A percentile compares a stretch with the other conserved stretches of the same genome.
Evolutionary conservation across 31 red algal genomes (phyloP).

Genomic region (Asparagopsis taxiformis): DNA sequence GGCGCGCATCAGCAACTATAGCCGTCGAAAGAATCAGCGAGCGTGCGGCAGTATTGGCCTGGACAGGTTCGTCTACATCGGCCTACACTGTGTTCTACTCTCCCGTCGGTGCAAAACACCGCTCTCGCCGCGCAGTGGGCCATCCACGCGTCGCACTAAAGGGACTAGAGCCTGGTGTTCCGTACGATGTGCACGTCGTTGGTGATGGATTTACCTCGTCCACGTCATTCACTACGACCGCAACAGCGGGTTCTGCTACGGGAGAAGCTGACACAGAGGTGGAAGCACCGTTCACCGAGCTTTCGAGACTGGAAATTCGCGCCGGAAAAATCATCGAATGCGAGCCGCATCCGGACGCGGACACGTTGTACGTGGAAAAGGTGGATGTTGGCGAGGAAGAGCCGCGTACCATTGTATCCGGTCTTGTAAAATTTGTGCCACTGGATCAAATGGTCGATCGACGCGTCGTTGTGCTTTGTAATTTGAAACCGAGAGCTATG

Average conservation of each 20-base stretch:
- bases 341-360: constrained; percentile 84
- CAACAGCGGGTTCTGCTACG: constrained; percentile 3
- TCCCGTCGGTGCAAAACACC: constrained; percentile 10
- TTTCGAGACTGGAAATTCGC: constrained; percentile 89
- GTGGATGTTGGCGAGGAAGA: constrained; percentile 82
- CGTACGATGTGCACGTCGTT: constrained; percentile 39
- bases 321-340: constrained; percentile 75
- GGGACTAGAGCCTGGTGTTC: constrained; percentile 21
- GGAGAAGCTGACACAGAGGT: background rate
- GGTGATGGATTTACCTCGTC: constrained; percentile 22
- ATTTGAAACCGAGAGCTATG: constrained; percentile 87
- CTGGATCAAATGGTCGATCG: constrained; percentile 58
- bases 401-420: constrained; percentile 86
- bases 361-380: constrained; percentile 87
- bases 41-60: constrained; percentile 24
- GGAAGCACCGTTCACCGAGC: constrained; percentile 69
- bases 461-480: constrained; percentile 80
- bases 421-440: constrained; percentile 74
- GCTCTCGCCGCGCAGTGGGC: constrained; percentile 42
- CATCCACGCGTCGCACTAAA: constrained; percentile 49
- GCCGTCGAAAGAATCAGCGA: constrained; percentile 38
- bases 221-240: constrained; percentile 48
- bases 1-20: constrained; percentile 41
- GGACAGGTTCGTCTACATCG: constrained; percentile 17
- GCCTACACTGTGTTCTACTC: constrained; percentile 46